Base-by-base conservation (phyloP, 805 yeast genomes). In the Candida boleticola region DNA sequence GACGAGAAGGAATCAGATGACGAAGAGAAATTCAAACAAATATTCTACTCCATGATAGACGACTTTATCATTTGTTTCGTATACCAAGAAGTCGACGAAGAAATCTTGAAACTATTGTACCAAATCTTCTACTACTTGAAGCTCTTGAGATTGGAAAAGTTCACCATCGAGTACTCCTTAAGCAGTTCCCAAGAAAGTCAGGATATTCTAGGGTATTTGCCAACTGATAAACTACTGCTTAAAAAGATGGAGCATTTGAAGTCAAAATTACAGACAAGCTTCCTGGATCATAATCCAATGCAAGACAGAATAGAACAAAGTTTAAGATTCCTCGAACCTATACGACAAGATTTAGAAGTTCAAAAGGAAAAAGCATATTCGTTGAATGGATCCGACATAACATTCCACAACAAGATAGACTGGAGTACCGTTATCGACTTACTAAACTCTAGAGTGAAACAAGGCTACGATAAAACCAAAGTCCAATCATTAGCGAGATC, bases 31-130 rank as follows among this genome's bases (percentile, higher is more conserved):
- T 37, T 42, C 44, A 67, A 53, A 40, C 70, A 57, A 54, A 55
- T 61, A 38, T 75, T 60, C 30, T 74, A 73, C 44, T 60, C 74
- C 10, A 61, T 80, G 53, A 54, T 85, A 19, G 85, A 80, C 40
- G 92, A 87, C 55, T 63, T 89, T 44, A 63, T 79, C 3, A 79
- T 79, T 18, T 80, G 92, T 1, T 63, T 86, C 14, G 70, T 78
- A 27, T 83, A 83, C 57, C 79, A 80, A 18, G 88, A 82, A 42
- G 85, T 82, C 0, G 95, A 86, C 53, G 69, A 74, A 10, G 62
- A 71, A 4, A 65, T 83, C 1, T 68, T 82, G 4, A 64, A 71
- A 4, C 55, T 79, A 0, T 57, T 85, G 22, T 66, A 72, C 17
- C 74, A 77, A 17, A 58, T 85, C 1, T 81, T 80, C 46, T 46